A percentile compares a stretch with the other conserved stretches of the same genome.
These are phyloP conservation scores for Isabelozyma pseudorhagii DNA, from an alignment of 805 yeast genomes.

Conservation along the genomic window DNA sequence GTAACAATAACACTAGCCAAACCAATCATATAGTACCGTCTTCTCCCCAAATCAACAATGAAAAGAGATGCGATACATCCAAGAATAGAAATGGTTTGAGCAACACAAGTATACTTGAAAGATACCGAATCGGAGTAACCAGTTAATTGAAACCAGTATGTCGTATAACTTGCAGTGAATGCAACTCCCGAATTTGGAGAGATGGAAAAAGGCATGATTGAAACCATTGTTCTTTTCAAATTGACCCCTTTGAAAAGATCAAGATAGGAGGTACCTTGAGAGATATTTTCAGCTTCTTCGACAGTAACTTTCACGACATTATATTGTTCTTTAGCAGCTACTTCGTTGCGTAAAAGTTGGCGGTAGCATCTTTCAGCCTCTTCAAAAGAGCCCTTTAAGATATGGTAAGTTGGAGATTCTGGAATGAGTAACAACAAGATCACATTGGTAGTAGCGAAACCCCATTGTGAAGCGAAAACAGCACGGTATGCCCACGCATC, in stretches of 20 bases:
- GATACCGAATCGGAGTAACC: conserved; percentile 2
- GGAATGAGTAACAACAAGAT: background rate
- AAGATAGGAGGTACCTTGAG: conserved; percentile 5
- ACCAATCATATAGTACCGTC: conserved; percentile 2
- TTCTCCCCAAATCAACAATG: conserved; percentile 4
- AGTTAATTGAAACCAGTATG: conserved; percentile 7
- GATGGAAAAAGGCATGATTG: conserved; percentile 3
- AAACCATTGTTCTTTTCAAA: conserved; percentile 4
- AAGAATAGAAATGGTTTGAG: conserved; percentile 3
- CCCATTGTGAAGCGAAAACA: conserved; percentile 6
- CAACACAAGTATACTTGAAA: conserved; percentile 5
- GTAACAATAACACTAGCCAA: background rate
- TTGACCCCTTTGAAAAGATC: conserved; percentile 7
- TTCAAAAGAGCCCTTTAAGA: background rate
- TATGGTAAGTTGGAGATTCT: background rate
- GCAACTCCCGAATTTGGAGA: conserved; percentile 7
- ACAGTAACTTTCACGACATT: conserved; percentile 5
- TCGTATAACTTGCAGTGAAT: conserved; percentile 5
- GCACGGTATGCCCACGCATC: conserved; percentile 1
- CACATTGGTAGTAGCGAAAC: conserved; percentile 2
- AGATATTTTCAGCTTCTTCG: conserved; percentile 8
- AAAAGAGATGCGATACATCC: conserved; percentile 3
- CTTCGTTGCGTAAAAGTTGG: conserved; percentile 1
- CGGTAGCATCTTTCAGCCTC: conserved; percentile 1
- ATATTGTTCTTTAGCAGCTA: conserved; percentile 2